Evolutionary conservation across 768 basidiomycete genomes (phyloP).

Genomic region (Mycena vitilis): DNA sequence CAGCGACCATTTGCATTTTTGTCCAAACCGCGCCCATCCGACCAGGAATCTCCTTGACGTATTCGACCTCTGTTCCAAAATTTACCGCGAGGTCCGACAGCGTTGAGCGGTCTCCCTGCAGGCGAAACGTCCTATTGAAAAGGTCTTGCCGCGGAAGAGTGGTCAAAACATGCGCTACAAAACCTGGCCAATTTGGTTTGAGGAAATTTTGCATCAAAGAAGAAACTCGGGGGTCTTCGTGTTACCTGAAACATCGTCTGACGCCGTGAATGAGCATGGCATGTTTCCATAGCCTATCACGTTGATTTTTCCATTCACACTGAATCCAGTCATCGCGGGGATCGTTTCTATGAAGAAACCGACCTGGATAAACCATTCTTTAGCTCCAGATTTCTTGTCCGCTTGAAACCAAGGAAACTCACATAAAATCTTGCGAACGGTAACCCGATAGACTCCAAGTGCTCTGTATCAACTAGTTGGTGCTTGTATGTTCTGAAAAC

Average conservation of each 20-base stretch:
- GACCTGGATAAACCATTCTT: constrained; percentile 35
- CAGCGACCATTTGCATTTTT: constrained; percentile 43
- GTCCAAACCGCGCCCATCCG: constrained; percentile 35
- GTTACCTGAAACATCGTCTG: constrained; percentile 47
- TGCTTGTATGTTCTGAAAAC: constrained; percentile 7
- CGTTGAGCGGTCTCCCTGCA: constrained; percentile 48
- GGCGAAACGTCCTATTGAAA: constrained; percentile 38
- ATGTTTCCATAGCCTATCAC: constrained; percentile 46
- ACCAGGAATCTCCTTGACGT: constrained; percentile 37
- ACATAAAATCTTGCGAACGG: constrained; percentile 48
- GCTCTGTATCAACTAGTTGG: constrained; percentile 38
- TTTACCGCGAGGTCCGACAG: constrained; percentile 35
- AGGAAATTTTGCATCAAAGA: neutral
- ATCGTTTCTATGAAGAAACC: constrained; percentile 50
- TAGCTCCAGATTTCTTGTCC: neutral
- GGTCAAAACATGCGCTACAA: constrained; percentile 34
- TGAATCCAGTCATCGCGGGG: constrained; percentile 45
- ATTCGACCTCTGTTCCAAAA: constrained; percentile 30
- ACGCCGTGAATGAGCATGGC: constrained; percentile 45
- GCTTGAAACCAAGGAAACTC: constrained; percentile 14
- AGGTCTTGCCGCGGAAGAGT: constrained; percentile 33
- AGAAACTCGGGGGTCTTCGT: neutral
- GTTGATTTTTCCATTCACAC: constrained; percentile 46
- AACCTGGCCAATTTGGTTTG: constrained; percentile 29
- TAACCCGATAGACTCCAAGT: constrained; percentile 44